Evolutionary conservation across 306 rosid genomes (phyloP).

Genomic region (Cicer pinnatifidum): DNA sequence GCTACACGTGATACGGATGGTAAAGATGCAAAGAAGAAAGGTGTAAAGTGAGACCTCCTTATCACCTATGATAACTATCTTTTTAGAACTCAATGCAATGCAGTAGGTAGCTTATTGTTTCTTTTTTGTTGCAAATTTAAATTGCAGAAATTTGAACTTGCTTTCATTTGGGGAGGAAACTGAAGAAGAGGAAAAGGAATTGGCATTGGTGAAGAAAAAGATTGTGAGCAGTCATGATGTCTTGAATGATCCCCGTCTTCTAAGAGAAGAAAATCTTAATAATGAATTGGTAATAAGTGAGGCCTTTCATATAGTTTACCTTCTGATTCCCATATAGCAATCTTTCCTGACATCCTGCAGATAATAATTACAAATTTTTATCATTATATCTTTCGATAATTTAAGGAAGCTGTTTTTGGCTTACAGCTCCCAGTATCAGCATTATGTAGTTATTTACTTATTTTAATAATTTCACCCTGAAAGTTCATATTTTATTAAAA

Average conservation of each 20-base stretch:
- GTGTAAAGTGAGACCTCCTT: constrained; percentile 67
- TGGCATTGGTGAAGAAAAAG: constrained; percentile 76
- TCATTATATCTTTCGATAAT: constrained; percentile 19
- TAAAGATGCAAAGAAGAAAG: constrained; percentile 74
- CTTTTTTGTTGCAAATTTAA: constrained; percentile 21
- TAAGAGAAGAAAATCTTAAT: constrained; percentile 59
- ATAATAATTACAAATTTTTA: not conserved
- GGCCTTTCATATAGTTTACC: constrained; percentile 19
- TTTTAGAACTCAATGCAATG: constrained; percentile 27
- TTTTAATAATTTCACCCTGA: constrained; percentile 29
- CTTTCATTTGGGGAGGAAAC: constrained; percentile 98
- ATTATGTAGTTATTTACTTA: constrained; percentile 11
- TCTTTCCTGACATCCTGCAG: constrained; percentile 36
- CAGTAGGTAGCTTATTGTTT: constrained; percentile 3
- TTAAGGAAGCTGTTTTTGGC: constrained; percentile 27
- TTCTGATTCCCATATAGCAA: constrained; percentile 32
- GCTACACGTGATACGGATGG: constrained; percentile 55
- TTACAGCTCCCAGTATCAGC: constrained; percentile 14
- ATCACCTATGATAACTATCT: constrained; percentile 2
- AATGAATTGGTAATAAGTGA: constrained; percentile 58
- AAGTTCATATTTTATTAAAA: constrained; percentile 33
- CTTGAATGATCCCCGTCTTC: constrained; percentile 95
- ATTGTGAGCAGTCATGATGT: constrained; percentile 97
- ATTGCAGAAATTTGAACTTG: constrained; percentile 76
- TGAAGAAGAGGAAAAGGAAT: constrained; percentile 92